These are phyloP conservation scores for Macrophomina phaseolina DNA, from an alignment of 2,329 filamentous ascomycete genomes.

Conservation along the genomic window DNA sequence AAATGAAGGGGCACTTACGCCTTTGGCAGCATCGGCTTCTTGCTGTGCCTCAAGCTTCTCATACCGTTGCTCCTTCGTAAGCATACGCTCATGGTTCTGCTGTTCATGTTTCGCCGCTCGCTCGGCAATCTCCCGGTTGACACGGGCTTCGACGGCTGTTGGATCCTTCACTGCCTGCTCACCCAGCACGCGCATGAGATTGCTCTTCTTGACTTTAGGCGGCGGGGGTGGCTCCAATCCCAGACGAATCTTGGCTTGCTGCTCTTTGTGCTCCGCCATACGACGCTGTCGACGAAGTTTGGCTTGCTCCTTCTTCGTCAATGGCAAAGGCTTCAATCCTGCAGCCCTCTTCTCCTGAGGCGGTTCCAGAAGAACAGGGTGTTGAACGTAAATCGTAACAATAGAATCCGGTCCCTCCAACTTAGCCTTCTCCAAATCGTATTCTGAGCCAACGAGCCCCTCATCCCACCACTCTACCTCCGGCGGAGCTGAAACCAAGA, in stretches of 20 bases:
- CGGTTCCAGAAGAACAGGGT: slow-evolving; percentile 87
- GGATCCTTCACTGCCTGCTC: slow-evolving; percentile 94
- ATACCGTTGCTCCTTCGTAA: slow-evolving; percentile 84
- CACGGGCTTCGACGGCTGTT: slow-evolving; percentile 92
- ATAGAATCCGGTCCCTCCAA: slow-evolving; percentile 81
- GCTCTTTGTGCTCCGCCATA: slow-evolving; percentile 92
- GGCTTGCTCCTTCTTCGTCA: slow-evolving; percentile 88
- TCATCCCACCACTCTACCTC: slow-evolving; percentile 83
- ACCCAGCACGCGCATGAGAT: slow-evolving; percentile 94
- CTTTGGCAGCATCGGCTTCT: slow-evolving; percentile 84
- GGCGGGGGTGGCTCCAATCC: slow-evolving; percentile 88
- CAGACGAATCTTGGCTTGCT: slow-evolving; percentile 92
- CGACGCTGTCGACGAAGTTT: slow-evolving; percentile 89
- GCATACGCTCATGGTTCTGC: slow-evolving; percentile 81
- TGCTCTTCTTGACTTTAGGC: slow-evolving; percentile 96
- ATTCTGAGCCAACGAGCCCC: not conserved
- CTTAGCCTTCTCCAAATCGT: slow-evolving; percentile 63
- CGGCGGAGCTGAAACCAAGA: slow-evolving; percentile 81
- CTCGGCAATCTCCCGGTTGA: slow-evolving; percentile 90
- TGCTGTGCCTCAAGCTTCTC: slow-evolving; percentile 86
- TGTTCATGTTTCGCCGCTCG: slow-evolving; percentile 78
- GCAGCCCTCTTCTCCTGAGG: slow-evolving; percentile 86
- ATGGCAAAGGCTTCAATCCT: slow-evolving; percentile 84
- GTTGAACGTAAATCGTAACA: slow-evolving; percentile 88
- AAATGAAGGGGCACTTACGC: slow-evolving; percentile 61